Conservation (phyloP, 2,329 filamentous ascomycete genomes). For the Fusarium paranaense region DNA sequence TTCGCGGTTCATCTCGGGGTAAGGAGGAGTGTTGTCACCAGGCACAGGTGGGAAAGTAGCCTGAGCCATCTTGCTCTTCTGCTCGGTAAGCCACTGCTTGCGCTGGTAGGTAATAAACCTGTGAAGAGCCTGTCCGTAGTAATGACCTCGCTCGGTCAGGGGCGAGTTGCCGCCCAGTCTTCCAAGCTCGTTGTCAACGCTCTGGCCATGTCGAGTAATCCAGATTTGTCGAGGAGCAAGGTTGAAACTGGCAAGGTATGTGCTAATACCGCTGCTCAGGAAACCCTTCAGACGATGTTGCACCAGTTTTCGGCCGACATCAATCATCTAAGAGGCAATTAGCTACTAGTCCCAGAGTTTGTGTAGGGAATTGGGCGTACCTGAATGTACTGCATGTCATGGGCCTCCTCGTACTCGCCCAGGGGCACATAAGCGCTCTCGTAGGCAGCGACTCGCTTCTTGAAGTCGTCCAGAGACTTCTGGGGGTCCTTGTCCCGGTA, state of each 20-base stretch:
- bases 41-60: constrained; percentile 89
- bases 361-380: constrained; percentile 48
- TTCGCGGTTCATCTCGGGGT: constrained; percentile 82
- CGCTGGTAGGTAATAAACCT: constrained; percentile 86
- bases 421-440: constrained; percentile 94
- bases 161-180: constrained; percentile 93
- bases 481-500: constrained; percentile 94
- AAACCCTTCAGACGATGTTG: constrained; percentile 93
- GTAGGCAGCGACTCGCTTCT: constrained; percentile 90
- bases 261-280: constrained; percentile 89
- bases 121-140: constrained; percentile 83
- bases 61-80: constrained; percentile 80
- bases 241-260: constrained; percentile 97
- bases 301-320: constrained; percentile 94
- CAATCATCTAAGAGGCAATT: constrained; percentile 77
- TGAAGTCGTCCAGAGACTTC: constrained; percentile 89
- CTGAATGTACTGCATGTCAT: constrained; percentile 94
- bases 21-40: constrained; percentile 93
- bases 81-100: constrained; percentile 83
- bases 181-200: constrained; percentile 84
- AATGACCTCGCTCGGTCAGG: constrained; percentile 81
- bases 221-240: constrained; percentile 95
- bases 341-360: constrained; percentile 30
- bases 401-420: constrained; percentile 88
- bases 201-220: constrained; percentile 97